Evolutionary conservation across 352 stramenopile genomes (phyloP).

Genomic region (Phytopythium vexans): DNA sequence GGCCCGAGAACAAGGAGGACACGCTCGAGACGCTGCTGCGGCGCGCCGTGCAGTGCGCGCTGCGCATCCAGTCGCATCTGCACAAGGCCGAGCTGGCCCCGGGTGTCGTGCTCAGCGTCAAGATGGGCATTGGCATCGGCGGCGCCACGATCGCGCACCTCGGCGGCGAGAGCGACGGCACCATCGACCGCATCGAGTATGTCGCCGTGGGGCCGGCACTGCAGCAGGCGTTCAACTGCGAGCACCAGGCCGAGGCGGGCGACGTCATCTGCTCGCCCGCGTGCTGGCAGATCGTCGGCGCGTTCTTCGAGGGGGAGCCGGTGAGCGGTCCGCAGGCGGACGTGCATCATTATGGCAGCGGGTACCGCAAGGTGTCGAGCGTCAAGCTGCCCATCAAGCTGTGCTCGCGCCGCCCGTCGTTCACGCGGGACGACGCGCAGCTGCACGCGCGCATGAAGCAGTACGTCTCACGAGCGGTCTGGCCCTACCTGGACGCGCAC

Average conservation of each 20-base stretch:
- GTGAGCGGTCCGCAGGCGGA: conserved; percentile 14
- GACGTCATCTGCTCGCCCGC: conserved; percentile 89
- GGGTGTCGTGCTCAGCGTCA: conserved; percentile 91
- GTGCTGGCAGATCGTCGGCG: conserved; percentile 68
- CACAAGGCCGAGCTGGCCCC: conserved; percentile 81
- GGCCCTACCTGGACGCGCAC: conserved; percentile 88
- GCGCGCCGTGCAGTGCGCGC: conserved; percentile 85
- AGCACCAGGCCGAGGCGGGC: conserved; percentile 85
- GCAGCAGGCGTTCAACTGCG: conserved; percentile 86
- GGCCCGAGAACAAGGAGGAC: conserved; percentile 89
- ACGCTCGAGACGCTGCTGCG: conserved; percentile 79
- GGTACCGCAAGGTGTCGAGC: conserved; percentile 55
- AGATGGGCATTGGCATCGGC: conserved; percentile 91
- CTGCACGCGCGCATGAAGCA: conserved; percentile 86
- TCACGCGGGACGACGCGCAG: conserved; percentile 74
- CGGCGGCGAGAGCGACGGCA: conserved; percentile 82
- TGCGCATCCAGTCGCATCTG: conserved; percentile 89
- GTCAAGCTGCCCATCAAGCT: conserved; percentile 64
- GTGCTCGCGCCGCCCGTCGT: conserved; percentile 64
- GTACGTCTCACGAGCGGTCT: conserved; percentile 90
- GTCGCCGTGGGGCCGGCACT: conserved; percentile 89
- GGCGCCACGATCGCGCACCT: conserved; percentile 86
- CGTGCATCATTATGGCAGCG: conserved; percentile 8
- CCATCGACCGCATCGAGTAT: conserved; percentile 88
- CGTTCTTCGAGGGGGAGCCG: conserved; percentile 56